Evolutionary conservation across 176 grass and related monocot species (phyloP), one percentile per base, ranked within the genome.

Genomic region (Oryza meyeriana): DNA sequence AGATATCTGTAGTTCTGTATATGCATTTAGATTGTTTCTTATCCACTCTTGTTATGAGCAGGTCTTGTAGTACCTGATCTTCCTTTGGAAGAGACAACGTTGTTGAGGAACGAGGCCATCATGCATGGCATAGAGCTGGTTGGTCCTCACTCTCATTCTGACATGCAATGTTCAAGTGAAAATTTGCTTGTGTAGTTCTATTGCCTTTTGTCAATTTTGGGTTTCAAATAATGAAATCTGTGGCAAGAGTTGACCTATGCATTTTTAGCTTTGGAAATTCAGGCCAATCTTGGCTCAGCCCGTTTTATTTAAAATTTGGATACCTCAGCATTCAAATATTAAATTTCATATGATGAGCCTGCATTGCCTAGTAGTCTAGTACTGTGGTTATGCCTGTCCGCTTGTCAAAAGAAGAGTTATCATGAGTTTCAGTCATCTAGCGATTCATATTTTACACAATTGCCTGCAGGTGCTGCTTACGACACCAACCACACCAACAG

Each of bases 41-140:
- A 41, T 47, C 10, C 31, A 52, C 32, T 70, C 17, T 66, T 66
- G 20, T 48, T 36, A 64, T 87, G 76, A 73, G 65, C 80, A 97
- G 94, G 94, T 72, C 92, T 97, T 90, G 87, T 97, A 2, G 89
- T 97, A 39, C 94, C 94, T 82, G 94, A 97, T 94, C 89, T 97
- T 75, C 92, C 91, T 77, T 87, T 97, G 78, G 95, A 98, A 84
- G 95, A 98, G 86, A 76, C 92, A 78, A 44, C 83, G 10, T 71
- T 72, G 80, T 72, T 98, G 69, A 93, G 90, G 66, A 88, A 79
- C 5, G 85, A 93, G 85, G 88, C 96, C 9, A 81, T 71, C 85
- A 83, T 71, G 78, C 88, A 98, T 63, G 81, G 68, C 62, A 93
- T 98, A 77, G 96, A 98, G 80, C 85, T 98, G 83, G 95, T 98